Conservation (phyloP, 352 stramenopile genomes). For the Globisporangium takayamanum region DNA sequence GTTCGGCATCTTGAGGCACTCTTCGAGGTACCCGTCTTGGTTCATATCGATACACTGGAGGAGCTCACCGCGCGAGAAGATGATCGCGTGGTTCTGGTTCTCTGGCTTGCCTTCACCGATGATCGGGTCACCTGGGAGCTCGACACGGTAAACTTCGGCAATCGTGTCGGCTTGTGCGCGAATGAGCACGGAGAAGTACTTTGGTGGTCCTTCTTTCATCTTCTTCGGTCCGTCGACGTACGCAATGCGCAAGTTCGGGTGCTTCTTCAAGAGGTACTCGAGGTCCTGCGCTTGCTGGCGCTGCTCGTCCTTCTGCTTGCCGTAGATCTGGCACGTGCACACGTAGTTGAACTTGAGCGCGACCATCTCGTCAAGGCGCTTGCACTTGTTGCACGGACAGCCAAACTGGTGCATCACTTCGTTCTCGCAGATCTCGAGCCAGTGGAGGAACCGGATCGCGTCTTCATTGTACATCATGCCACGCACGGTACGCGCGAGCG, state of each 20-base stretch:
- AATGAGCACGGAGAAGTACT: slow-evolving; percentile 82
- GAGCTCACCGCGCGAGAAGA: slow-evolving; percentile 81
- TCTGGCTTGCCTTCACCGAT: slow-evolving; percentile 85
- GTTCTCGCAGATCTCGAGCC: slow-evolving; percentile 86
- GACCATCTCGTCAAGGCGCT: slow-evolving; percentile 77
- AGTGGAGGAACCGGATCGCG: slow-evolving; percentile 80
- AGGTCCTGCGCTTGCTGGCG: slow-evolving; percentile 69
- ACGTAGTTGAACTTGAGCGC: slow-evolving; percentile 88
- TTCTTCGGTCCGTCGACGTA: slow-evolving; percentile 87
- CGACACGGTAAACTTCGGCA: slow-evolving; percentile 76
- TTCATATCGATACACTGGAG: slow-evolving; percentile 91
- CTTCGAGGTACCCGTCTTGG: slow-evolving; percentile 81
- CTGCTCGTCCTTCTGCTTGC: slow-evolving; percentile 83
- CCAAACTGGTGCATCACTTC: slow-evolving; percentile 75
- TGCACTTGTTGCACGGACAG: slow-evolving; percentile 84
- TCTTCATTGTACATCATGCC: slow-evolving; percentile 90
- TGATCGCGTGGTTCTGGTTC: slow-evolving; percentile 87
- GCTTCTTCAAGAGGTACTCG: slow-evolving; percentile 75
- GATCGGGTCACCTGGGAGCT: slow-evolving; percentile 80
- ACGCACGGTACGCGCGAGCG: slow-evolving; percentile 68
- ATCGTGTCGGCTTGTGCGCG: slow-evolving; percentile 66
- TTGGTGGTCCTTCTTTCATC: slow-evolving; percentile 78
- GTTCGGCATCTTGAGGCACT: slow-evolving; percentile 79
- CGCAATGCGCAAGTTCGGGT: slow-evolving; percentile 65
- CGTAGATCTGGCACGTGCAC: slow-evolving; percentile 86